Conservation (phyloP, 345 rosid genomes). For the Citrus unshiu region DNA sequence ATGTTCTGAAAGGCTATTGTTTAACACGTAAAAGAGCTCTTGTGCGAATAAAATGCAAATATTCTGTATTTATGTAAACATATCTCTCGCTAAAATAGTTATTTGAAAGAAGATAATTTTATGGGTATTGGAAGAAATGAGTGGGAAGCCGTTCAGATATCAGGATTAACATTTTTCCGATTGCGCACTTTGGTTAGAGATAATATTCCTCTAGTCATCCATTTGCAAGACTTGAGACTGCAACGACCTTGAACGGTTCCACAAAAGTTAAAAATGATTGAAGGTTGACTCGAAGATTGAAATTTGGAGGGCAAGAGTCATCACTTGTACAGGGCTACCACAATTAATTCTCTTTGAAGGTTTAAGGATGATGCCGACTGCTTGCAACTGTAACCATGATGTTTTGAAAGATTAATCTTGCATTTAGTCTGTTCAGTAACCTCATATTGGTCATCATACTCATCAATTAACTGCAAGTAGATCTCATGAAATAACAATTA, state of each 20-base stretch:
- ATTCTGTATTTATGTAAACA: not conserved
- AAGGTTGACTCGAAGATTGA: conserved; percentile 55
- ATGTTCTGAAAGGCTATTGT: not conserved
- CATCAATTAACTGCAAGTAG: conserved; percentile 73
- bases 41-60: too few relatives aligned
- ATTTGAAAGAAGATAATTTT: not conserved
- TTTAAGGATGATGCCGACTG: too few relatives aligned
- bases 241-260: not conserved
- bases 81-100: not conserved
- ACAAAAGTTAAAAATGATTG: not conserved
- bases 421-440: conserved; percentile 46
- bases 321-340: not conserved
- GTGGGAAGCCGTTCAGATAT: too few relatives aligned
- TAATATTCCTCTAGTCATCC: not conserved
- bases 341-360: not conserved
- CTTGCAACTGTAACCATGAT: too few relatives aligned
- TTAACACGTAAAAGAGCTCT: not conserved
- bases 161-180: too few relatives aligned
- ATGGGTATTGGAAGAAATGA: too few relatives aligned
- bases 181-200: not conserved
- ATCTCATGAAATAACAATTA: not conserved
- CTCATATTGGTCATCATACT: conserved; percentile 90
- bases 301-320: conserved; percentile 17
- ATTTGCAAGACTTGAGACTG: conserved; percentile 5
- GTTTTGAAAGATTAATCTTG: too few relatives aligned